Base-by-base conservation (phyloP, 768 basidiomycete genomes). In the Auriscalpium orientale region DNA sequence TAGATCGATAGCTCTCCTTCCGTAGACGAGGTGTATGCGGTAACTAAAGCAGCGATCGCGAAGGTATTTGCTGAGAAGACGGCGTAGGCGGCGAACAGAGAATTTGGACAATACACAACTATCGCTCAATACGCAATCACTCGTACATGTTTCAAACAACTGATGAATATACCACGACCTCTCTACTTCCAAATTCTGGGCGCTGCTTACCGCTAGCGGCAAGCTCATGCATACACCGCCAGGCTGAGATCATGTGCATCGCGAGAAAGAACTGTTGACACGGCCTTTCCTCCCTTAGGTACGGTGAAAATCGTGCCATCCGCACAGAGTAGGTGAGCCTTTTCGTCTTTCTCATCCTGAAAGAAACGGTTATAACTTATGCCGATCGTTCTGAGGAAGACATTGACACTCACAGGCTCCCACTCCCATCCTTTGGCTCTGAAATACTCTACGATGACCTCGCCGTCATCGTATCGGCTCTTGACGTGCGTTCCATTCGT, bases 361-460 rank as follows among this genome's bases (percentile, higher is more conserved):
- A 38, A n/a, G 10, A 56, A 28, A 49, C 46, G 4, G 16, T 59
- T 49, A n/a, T 57, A 54, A 18, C 8, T 8, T 46, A 35, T 53
- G 36, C 54, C 38, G 4, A 45, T 33, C 43, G 18, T 49, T 18
- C 46, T 46, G 37, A 56, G 57, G 58, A 20, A 61, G 21, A 28
- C 12, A 37, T 35, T 34, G 34, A 4, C 38, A 73, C 83, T 64
- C 65, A 92, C 91, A 18, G 93, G 94, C 44, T 74, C 74, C 94
- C 94, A 97, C 61, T 88, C 84, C 85, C 92, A 95, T 8, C 85
- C 85, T 15, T 79, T 80, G 61, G 84, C 87, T 22, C 92, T 78
- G 51, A 85, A 76, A 62, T 89, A 89, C 68, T 97, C 94, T 0
- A 91, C 82, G 4, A 91, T 80, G 0, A 74, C 76, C n/a, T 72